Evolutionary conservation across 2,329 filamentous ascomycete species (phyloP), one percentile per base, ranked within the genome.

Genomic region (Diaporthe sp.): DNA sequence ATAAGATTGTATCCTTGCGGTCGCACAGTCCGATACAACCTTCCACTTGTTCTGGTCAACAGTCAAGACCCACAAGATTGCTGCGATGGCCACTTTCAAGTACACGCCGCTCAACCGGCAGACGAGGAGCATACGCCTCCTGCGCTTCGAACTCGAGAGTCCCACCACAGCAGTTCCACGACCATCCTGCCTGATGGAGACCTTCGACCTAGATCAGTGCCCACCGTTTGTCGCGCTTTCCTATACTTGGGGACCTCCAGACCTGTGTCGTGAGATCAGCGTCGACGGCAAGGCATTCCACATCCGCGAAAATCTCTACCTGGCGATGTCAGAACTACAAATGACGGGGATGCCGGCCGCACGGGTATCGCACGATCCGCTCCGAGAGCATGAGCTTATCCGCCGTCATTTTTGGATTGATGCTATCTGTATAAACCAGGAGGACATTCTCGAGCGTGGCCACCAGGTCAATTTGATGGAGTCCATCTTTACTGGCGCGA

Each of bases 181-280:
- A 44, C 15, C 79, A 20, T 68, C 60, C 15, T 76, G 76, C 63
- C 74, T 72, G 2, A 78, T 81, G 31, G 65, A 68, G 4, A 60
- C 77, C 13, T 77, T 76, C 7, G 25, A 77, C 0, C 79, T 80
- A 51, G 39, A 34, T n/a, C 61, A 61, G 34, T 79, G 76, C 58
- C 79, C 78, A n/a, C 76, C 67, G n/a, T 81, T 80, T 42, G 71
- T 78, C 13, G 79, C 79, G 15, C 72, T 81, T 9, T 81, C 80
- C 6, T 81, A 81, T 49, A 79, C 79, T 4, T 81, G 80, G 80
- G 79, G 72, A 0, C 55, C 77, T 34, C 72, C 78, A 2, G 76
- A 76, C 31, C 28, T 34, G 20, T 61, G 31, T 8, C 25, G 34
- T 60, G 58, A 47, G 28, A 67, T 78, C 25, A 65, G 37, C 22